Evolutionary conservation across 2,329 filamentous ascomycete species (phyloP).

Genomic region (Pyrenochaeta sp.): DNA sequence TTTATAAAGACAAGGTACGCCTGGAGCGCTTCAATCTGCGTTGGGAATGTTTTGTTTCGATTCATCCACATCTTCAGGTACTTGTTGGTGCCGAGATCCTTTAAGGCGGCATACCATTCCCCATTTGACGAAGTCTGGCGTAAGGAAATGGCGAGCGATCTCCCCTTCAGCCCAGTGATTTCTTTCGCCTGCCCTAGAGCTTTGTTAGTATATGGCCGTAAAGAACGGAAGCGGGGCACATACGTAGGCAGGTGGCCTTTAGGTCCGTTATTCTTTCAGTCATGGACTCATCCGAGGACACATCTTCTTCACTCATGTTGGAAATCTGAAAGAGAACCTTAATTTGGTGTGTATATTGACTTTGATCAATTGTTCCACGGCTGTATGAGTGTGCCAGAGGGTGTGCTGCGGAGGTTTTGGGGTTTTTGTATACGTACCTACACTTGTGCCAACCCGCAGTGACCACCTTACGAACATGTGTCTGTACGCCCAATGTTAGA

Average conservation of each 20-base stretch:
- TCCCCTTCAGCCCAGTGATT: constrained; percentile 30
- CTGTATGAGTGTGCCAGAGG: too few species aligned
- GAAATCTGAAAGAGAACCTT: too few species aligned
- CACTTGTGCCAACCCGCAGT: constrained; percentile 18
- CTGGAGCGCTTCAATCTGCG: constrained; percentile 33
- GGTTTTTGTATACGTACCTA: not conserved
- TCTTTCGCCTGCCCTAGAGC: not conserved
- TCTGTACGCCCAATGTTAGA: constrained; percentile 12
- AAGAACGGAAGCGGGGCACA: too few species aligned
- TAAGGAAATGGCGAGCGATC: constrained; percentile 26
- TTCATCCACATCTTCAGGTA: constrained; percentile 44
- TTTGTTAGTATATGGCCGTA: constrained; percentile 5
- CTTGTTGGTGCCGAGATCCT: constrained; percentile 33
- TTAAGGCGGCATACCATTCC: constrained; percentile 35
- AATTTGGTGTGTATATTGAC: too few species aligned
- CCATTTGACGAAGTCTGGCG: constrained; percentile 27
- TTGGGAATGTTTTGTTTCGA: constrained; percentile 30
- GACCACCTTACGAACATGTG: constrained; percentile 22
- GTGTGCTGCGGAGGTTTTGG: too few species aligned
- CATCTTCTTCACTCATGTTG: too few species aligned
- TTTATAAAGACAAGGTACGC: constrained; percentile 35
- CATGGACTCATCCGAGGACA: too few species aligned
- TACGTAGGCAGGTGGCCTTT: too few species aligned
- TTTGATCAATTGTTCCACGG: too few species aligned
- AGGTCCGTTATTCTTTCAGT: too few species aligned